Evolutionary conservation across 768 basidiomycete species (phyloP).

Genomic region (Boletus huronensis): DNA sequence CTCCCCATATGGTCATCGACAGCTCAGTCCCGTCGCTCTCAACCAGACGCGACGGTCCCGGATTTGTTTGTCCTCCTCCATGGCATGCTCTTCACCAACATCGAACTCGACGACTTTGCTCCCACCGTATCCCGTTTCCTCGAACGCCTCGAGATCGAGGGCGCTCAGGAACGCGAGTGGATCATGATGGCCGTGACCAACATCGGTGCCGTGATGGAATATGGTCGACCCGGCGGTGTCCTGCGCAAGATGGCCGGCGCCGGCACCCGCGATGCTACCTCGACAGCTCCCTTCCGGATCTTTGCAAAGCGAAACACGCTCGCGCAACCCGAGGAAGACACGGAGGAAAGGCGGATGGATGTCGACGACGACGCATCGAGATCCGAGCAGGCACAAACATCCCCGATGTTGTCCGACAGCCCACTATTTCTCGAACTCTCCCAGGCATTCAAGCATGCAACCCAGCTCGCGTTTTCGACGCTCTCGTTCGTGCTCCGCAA

Average conservation of each 20-base stretch:
- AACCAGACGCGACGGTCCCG: slow-evolving; percentile 66
- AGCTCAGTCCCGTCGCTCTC: slow-evolving; percentile 58
- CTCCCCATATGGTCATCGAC: slow-evolving; percentile 82
- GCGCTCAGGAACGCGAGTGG: slow-evolving; percentile 84
- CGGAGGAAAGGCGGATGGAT: slow-evolving; percentile 59
- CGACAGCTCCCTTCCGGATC: slow-evolving; percentile 41
- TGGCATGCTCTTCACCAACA: slow-evolving; percentile 96
- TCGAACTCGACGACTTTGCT: slow-evolving; percentile 89
- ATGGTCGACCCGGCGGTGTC: slow-evolving; percentile 71
- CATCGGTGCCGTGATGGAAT: slow-evolving; percentile 79
- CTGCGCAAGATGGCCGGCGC: slow-evolving; percentile 58
- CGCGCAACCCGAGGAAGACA: slow-evolving; percentile 32
- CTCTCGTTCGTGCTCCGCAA: slow-evolving; percentile 67
- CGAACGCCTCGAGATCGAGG: slow-evolving; percentile 81
- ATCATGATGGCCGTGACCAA: slow-evolving; percentile 94
- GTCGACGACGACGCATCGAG: slow-evolving; percentile 50
- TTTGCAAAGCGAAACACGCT: slow-evolving; percentile 45
- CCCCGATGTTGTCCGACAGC: slow-evolving; percentile 32
- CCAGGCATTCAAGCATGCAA: slow-evolving; percentile 64
- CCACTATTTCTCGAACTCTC: slow-evolving; percentile 47
- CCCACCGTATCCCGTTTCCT: slow-evolving; percentile 79
- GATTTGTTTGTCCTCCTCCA: slow-evolving; percentile 91
- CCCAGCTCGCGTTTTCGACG: slow-evolving; percentile 76
- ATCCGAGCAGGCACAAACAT: slow-evolving; percentile 23
- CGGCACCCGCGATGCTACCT: slow-evolving; percentile 38